Conservation (phyloP, 495 filamentous ascomycete species). For the Aspergillus avenaceus region DNA sequence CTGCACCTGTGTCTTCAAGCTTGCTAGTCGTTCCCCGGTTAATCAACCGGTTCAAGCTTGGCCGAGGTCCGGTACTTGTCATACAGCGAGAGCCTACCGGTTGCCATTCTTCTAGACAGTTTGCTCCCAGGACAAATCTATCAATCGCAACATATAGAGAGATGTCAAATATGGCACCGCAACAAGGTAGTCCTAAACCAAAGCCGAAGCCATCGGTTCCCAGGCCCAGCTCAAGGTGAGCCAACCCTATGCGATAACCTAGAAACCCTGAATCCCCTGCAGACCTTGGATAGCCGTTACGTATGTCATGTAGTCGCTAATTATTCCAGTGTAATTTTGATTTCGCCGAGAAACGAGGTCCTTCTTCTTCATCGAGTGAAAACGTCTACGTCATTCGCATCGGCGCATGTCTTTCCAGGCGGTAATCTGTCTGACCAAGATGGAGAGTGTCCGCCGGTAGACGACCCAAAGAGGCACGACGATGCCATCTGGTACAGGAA, state of each 20-base stretch:
- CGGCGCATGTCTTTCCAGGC: conserved; percentile 95
- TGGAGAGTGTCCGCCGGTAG: conserved; percentile 48
- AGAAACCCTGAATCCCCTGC: too few relatives aligned
- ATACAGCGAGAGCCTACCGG: neutral
- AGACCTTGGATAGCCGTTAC: too few relatives aligned
- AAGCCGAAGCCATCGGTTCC: conserved; percentile 26
- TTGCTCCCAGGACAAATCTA: conserved; percentile 3
- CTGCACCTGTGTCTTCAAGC: conserved; percentile 5
- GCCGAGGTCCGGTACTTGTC: conserved; percentile 4
- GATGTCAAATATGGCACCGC: conserved; percentile 19
- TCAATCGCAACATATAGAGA: conserved; percentile 5
- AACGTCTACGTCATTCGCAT: conserved; percentile 78
- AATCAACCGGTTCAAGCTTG: conserved; percentile 8
- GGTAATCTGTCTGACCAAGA: conserved; percentile 74
- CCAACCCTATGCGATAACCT: too few relatives aligned
- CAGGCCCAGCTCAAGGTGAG: conserved; percentile 34
- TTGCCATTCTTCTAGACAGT: neutral
- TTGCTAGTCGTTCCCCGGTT: conserved; percentile 9
- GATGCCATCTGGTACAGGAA: conserved; percentile 68
- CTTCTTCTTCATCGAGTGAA: conserved; percentile 83
- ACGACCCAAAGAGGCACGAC: conserved; percentile 49
- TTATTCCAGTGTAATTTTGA: conserved; percentile 75
- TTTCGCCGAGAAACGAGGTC: conserved; percentile 82
- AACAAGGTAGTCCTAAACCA: conserved; percentile 11
- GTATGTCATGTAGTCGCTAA: too few relatives aligned